Evolutionary conservation across 139 green algal genomes (phyloP), one percentile per base, ranked within the genome.

Genomic region (Closterium sp.): DNA sequence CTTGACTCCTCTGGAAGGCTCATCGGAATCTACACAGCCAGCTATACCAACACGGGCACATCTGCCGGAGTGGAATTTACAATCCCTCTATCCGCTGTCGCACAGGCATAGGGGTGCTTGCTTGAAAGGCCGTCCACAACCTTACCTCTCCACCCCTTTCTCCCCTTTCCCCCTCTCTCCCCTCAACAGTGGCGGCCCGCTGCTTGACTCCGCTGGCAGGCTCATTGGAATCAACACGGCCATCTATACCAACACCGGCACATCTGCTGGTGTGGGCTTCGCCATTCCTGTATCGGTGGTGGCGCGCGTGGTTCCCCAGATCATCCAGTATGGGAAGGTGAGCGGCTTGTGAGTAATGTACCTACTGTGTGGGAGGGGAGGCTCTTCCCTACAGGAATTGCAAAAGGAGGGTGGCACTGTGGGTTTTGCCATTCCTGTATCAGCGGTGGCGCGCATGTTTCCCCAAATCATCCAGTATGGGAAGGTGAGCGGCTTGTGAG

Each of bases 11-110:
- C 87, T 30, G 97, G 95, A 0, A 91, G 84, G 22, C 45, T 96
- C 21, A 92, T 96, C 22, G 97, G 97, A 50, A 95, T 99, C 88
- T 97, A 96, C 93, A 97, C 97, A 0, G 96, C 97, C 2, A 97
- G 96, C 34, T 97, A 96, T 92, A 97, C 95, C 17, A 84, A 70
- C 30, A 88, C 92, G 50, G 92, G 92, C 86, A 62, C 42, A 7
- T 62, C 42, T 62, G 42, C 42, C 7, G 42, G 42, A 7, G 42
- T 62, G 42, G 42, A 7, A 62, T 62, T 62, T 62, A 7, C 42
- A 5, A 62, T 62, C 42, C 42, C 42, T 62, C 5, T 62, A 62
- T 5, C 42, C 5, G 42, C 7, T 5, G 42, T 62, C 5, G 42
- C 5, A 62, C 7, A 13, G 5, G 42, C 42, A n/a, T n/a, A n/a